phyloP scores from a whole-genome alignment of 2,329 filamentous ascomycete genomes.

The Paradendryphiella salina region DNA sequence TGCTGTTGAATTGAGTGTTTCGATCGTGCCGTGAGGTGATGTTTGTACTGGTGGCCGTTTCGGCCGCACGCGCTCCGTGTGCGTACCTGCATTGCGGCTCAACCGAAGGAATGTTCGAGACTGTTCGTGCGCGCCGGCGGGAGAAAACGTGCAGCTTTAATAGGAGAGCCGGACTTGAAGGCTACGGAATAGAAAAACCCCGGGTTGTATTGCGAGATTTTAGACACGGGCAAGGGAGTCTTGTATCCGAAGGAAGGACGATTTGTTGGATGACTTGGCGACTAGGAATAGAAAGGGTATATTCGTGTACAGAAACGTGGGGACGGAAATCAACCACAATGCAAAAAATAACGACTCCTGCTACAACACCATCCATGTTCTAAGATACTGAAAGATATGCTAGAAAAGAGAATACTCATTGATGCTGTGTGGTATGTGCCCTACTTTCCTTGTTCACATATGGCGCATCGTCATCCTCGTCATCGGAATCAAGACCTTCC shows the following conservation, averaged over 20 bases:
- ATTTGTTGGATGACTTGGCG: not conserved
- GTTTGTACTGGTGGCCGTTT: conserved; percentile 22
- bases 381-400: not conserved
- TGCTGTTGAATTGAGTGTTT: conserved; percentile 9
- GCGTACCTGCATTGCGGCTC: conserved; percentile 12
- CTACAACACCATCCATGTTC: not conserved
- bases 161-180: not conserved
- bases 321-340: not conserved
- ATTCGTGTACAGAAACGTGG: not conserved
- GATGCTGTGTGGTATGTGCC: conserved; percentile 21
- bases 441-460: conserved; percentile 33
- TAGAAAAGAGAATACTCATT: not conserved
- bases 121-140: conserved; percentile 1
- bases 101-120: conserved; percentile 17
- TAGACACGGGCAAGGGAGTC: not conserved
- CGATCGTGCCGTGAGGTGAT: conserved; percentile 13
- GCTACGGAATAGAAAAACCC: not conserved
- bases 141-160: not conserved
- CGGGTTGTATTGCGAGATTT: too few relatives aligned
- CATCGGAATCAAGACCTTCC: conserved; percentile 85
- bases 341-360: not conserved
- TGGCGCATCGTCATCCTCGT: conserved; percentile 62
- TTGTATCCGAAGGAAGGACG: not conserved
- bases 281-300: not conserved
- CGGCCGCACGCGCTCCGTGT: not conserved